phyloP scores from a whole-genome alignment of 805 yeast species.

The Candida railenensis region DNA sequence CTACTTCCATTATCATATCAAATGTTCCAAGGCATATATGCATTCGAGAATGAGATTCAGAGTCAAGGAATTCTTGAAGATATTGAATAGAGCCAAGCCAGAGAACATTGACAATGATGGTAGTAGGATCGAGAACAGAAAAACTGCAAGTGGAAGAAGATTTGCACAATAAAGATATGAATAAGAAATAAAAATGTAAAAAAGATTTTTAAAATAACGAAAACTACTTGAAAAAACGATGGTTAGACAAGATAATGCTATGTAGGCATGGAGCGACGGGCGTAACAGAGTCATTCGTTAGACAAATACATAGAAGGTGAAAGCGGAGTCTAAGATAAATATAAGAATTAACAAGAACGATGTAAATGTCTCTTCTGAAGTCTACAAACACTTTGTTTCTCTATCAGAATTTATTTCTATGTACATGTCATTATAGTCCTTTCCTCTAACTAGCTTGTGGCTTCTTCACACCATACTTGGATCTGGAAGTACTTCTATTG shows the following conservation, averaged over 20 bases:
- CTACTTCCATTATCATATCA: slow-evolving; percentile 97
- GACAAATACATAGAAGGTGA: too few relatives aligned
- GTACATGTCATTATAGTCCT: neutral
- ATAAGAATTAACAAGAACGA: too few relatives aligned
- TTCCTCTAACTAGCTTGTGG: slow-evolving; percentile 48
- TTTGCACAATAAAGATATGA: slow-evolving; percentile 36
- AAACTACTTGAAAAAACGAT: neutral
- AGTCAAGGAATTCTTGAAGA: slow-evolving; percentile 90
- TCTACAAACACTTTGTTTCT: too few relatives aligned
- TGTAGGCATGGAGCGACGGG: neutral
- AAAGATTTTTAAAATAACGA: neutral
- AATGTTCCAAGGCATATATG: slow-evolving; percentile 96
- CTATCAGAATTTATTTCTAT: too few relatives aligned
- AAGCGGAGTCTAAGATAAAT: too few relatives aligned
- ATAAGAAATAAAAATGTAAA: neutral
- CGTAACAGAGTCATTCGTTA: neutral
- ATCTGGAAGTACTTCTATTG: slow-evolving; percentile 83
- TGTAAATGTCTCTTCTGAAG: too few relatives aligned
- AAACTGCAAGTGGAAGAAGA: slow-evolving; percentile 72
- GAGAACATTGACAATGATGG: slow-evolving; percentile 78
- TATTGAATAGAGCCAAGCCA: slow-evolving; percentile 94
- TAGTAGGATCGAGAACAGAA: slow-evolving; percentile 46
- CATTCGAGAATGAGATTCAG: slow-evolving; percentile 98
- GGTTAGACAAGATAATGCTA: neutral
- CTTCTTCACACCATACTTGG: slow-evolving; percentile 91